phyloP scores from a whole-genome alignment of 495 filamentous ascomycete species.

The Xanthoparmelia taractica region DNA sequence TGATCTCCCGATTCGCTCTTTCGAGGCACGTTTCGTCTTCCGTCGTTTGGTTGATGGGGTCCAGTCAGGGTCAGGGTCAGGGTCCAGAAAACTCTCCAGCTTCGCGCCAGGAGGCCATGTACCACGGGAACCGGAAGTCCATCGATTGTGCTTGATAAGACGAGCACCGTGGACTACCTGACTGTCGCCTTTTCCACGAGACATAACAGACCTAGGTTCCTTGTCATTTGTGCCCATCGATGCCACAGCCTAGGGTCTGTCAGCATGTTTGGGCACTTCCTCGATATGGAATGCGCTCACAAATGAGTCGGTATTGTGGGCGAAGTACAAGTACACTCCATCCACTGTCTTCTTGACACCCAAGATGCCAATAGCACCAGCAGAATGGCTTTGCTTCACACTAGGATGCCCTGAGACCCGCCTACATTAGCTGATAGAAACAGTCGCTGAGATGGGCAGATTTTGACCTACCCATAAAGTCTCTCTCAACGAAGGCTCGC shows the following conservation, averaged over 20 bases:
- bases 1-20: neutral
- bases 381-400: conserved; percentile 59
- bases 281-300: conserved; percentile 32
- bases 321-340: conserved; percentile 74
- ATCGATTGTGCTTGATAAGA: conserved; percentile 19
- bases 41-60: conserved; percentile 14
- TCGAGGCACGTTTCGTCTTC: conserved; percentile 3
- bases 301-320: conserved; percentile 90
- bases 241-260: conserved; percentile 54
- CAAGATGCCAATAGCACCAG: conserved; percentile 76
- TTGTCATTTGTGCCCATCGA: conserved; percentile 74
- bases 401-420: conserved; percentile 57
- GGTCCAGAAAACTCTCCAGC: neutral
- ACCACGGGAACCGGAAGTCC: conserved; percentile 13
- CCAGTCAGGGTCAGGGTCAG: neutral
- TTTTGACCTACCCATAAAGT: conserved; percentile 60
- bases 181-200: conserved; percentile 44
- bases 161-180: conserved; percentile 22
- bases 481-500: conserved; percentile 58
- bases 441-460: neutral
- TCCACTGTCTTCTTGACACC: conserved; percentile 66
- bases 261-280: conserved; percentile 24
- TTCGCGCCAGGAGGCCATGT: conserved; percentile 18
- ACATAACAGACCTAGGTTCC: conserved; percentile 75
- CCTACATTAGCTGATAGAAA: conserved; percentile 22